Evolutionary conservation across 805 yeast species (phyloP).

Genomic region (Candida palmyrensis): DNA sequence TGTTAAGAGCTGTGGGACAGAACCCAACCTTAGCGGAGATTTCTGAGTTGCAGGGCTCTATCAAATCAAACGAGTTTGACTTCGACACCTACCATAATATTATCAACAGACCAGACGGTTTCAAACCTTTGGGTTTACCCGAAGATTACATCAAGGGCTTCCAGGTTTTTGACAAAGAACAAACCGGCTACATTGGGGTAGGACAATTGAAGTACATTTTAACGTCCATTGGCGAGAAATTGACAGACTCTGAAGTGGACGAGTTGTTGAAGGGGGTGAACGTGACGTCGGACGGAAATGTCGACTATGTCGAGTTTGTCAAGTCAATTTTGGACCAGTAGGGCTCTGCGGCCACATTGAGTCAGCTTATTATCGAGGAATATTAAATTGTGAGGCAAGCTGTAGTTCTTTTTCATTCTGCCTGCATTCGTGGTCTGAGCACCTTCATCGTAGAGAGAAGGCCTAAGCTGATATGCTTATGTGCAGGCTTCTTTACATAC

Average conservation of each 20-base stretch:
- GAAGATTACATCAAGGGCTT: slow-evolving; percentile 86
- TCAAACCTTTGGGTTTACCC: slow-evolving; percentile 82
- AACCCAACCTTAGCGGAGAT: slow-evolving; percentile 94
- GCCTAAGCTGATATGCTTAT: too few species aligned
- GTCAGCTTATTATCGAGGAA: too few species aligned
- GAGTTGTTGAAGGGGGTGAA: slow-evolving; percentile 94
- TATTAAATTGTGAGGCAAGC: too few species aligned
- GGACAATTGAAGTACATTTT: slow-evolving; percentile 94
- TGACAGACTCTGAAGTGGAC: slow-evolving; percentile 87
- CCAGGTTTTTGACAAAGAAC: slow-evolving; percentile 96
- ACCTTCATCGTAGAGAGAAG: too few species aligned
- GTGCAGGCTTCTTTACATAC: too few species aligned
- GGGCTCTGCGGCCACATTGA: too few species aligned
- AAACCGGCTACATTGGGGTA: slow-evolving; percentile 92
- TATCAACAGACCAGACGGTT: slow-evolving; percentile 82
- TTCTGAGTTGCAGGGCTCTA: slow-evolving; percentile 36
- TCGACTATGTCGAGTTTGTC: slow-evolving; percentile 92
- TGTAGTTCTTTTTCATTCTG: too few species aligned
- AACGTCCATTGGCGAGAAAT: slow-evolving; percentile 93
- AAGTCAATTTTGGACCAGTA: slow-evolving; percentile 89
- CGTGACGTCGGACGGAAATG: slow-evolving; percentile 89
- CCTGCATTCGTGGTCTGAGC: too few species aligned
- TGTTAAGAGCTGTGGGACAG: slow-evolving; percentile 95
- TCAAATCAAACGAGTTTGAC: slow-evolving; percentile 53
- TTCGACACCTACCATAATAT: slow-evolving; percentile 73